Percentiles rank a stretch among this genome's conserved stretches.
These are phyloP conservation scores for Crithidia fasciculata DNA, from an alignment of 208 protist genomes.

Conservation along the genomic window DNA sequence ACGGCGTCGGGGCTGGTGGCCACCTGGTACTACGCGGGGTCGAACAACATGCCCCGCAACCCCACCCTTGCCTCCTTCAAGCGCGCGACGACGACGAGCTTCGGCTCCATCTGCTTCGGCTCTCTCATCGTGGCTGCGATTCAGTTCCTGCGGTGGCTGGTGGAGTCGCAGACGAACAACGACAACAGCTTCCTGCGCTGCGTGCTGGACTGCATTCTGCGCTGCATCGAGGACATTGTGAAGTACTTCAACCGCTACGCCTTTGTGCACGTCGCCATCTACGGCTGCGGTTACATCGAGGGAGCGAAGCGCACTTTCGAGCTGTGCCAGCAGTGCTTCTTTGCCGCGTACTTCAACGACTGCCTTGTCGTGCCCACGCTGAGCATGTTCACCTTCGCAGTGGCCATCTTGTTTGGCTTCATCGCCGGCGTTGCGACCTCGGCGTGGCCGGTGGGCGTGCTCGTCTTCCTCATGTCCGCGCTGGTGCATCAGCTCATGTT, in stretches of 20 bases:
- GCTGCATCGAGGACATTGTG: conserved; percentile 74
- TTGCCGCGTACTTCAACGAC: conserved; percentile 91
- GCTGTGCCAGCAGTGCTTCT: conserved; percentile 82
- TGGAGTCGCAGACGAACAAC: conserved; percentile 42
- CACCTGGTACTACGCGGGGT: conserved; percentile 91
- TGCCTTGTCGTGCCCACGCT: conserved; percentile 75
- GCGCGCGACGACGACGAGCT: conserved; percentile 80
- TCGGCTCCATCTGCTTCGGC: conserved; percentile 93
- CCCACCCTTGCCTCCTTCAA: conserved; percentile 76
- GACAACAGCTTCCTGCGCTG: conserved; percentile 48
- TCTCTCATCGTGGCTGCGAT: conserved; percentile 90
- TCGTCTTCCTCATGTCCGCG: conserved; percentile 57
- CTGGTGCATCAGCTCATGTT: conserved; percentile 75
- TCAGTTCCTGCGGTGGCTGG: conserved; percentile 71
- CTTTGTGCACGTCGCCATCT: conserved; percentile 93
- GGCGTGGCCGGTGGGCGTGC: conserved; percentile 42
- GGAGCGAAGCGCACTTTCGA: conserved; percentile 87
- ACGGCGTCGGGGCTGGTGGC: conserved; percentile 80
- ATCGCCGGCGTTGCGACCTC: conserved; percentile 39
- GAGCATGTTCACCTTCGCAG: conserved; percentile 55
- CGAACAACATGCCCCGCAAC: conserved; percentile 65
- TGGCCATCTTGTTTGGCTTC: conserved; percentile 60
- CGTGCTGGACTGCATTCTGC: conserved; percentile 51
- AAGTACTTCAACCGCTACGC: conserved; percentile 94
- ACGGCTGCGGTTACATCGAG: conserved; percentile 91